Conservation (phyloP, 768 basidiomycete species). For the Trametes meyenii region DNA sequence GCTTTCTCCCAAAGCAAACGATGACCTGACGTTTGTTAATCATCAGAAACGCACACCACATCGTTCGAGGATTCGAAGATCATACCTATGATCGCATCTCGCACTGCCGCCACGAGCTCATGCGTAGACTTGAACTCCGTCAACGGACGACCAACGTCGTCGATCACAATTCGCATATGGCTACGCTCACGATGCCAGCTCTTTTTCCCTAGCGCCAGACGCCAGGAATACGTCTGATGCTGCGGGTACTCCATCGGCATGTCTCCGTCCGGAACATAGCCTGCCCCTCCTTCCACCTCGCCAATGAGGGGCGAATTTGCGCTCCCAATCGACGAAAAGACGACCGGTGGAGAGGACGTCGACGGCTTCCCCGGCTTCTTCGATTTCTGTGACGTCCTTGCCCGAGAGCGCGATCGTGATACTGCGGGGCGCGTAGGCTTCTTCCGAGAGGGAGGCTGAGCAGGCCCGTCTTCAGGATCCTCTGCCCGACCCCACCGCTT, state of each 20-base stretch:
- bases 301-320: background rate
- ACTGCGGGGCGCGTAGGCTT: background rate
- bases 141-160: too few relatives aligned
- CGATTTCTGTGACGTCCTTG: too few relatives aligned
- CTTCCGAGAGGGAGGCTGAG: background rate
- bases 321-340: background rate
- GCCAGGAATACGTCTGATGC: conserved; percentile 16
- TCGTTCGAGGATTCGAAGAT: background rate
- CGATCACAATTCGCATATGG: conserved; percentile 9
- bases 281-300: background rate
- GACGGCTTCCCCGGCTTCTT: too few relatives aligned
- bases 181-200: conserved; percentile 4
- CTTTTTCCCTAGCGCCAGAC: background rate
- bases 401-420: too few relatives aligned
- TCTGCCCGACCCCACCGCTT: background rate
- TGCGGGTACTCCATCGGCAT: conserved; percentile 1
- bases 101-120: background rate
- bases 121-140: background rate
- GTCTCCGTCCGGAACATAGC: background rate
- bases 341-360: too few relatives aligned
- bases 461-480: background rate
- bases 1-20: conserved; percentile 10
- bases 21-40: conserved; percentile 3
- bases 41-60: background rate
- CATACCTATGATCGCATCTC: conserved; percentile 10